Conservation (phyloP, 164 flowering plant species). For the Echeveria elegans region DNA sequence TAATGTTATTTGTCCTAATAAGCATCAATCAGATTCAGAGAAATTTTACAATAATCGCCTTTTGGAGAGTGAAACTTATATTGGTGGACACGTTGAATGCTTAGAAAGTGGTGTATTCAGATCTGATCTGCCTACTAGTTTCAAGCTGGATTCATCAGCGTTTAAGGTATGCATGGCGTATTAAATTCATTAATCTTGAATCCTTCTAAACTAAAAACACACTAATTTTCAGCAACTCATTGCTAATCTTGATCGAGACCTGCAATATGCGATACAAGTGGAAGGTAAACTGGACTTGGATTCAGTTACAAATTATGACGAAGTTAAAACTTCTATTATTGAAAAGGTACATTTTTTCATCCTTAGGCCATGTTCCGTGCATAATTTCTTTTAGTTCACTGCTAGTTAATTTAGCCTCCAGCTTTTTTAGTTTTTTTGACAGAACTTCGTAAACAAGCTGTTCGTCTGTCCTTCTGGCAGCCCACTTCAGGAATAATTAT, state of each 20-base stretch:
- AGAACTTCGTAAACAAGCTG: neutral
- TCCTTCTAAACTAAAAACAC: neutral
- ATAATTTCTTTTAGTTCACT: neutral
- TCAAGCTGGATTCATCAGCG: conserved; percentile 90
- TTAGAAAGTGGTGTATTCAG: conserved; percentile 99
- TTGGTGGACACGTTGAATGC: conserved; percentile 99
- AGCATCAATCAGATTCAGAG: conserved; percentile 88
- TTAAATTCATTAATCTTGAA: neutral
- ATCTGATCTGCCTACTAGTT: conserved; percentile 88
- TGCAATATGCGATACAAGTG: conserved; percentile 87
- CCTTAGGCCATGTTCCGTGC: neutral
- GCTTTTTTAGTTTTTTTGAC: neutral
- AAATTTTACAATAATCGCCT: conserved; percentile 74
- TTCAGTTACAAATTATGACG: conserved; percentile 73
- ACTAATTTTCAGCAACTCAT: conserved; percentile 52
- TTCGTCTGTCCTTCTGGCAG: neutral
- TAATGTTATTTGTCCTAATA: conserved; percentile 95
- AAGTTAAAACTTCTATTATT: conserved; percentile 72
- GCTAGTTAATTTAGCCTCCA: neutral
- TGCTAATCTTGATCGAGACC: conserved; percentile 86
- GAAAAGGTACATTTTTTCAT: conserved; percentile 54
- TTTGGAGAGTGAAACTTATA: conserved; percentile 96
- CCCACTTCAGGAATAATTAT: neutral
- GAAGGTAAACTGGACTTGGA: conserved; percentile 97
- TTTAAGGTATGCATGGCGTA: conserved; percentile 45